Conservation (phyloP, 495 filamentous ascomycete genomes). For the Podospora pseudocomata region DNA sequence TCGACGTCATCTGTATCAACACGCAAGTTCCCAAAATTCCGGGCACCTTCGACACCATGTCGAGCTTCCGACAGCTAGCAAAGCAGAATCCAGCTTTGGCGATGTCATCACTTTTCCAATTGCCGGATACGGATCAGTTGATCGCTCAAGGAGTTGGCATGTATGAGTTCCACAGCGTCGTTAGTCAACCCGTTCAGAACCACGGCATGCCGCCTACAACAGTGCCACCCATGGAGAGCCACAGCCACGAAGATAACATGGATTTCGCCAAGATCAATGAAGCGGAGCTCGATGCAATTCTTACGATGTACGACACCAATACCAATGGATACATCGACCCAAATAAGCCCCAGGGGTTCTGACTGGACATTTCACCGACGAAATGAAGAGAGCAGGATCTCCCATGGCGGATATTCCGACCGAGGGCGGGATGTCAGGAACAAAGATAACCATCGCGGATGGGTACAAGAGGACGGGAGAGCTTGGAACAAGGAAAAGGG, state of each 20-base stretch:
- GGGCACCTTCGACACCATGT: slow-evolving; percentile 9
- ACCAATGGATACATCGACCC: neutral
- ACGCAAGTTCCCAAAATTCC: slow-evolving; percentile 6
- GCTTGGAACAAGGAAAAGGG: neutral
- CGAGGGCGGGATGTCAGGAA: neutral
- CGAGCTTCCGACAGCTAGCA: slow-evolving; percentile 11
- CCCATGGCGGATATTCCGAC: neutral
- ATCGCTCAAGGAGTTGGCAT: slow-evolving; percentile 14
- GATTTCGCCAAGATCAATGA: slow-evolving; percentile 4
- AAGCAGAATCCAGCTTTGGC: slow-evolving; percentile 11
- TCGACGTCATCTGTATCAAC: slow-evolving; percentile 29
- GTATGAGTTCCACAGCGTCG: neutral
- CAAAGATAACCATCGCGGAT: neutral
- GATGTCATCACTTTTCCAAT: slow-evolving; percentile 18
- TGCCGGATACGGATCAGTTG: slow-evolving; percentile 9
- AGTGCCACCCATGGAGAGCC: neutral
- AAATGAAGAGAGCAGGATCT: neutral
- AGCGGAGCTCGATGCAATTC: slow-evolving; percentile 14
- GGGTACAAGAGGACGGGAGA: neutral
- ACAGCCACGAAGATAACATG: neutral
- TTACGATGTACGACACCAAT: slow-evolving; percentile 8
- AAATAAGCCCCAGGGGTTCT: neutral
- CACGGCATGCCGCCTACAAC: neutral
- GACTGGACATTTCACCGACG: neutral
- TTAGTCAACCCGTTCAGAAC: neutral